Percentiles rank a stretch among this genome's conserved stretches.
Conservation (phyloP, 768 basidiomycete genomes). For the Boletus pseudopeckii region DNA sequence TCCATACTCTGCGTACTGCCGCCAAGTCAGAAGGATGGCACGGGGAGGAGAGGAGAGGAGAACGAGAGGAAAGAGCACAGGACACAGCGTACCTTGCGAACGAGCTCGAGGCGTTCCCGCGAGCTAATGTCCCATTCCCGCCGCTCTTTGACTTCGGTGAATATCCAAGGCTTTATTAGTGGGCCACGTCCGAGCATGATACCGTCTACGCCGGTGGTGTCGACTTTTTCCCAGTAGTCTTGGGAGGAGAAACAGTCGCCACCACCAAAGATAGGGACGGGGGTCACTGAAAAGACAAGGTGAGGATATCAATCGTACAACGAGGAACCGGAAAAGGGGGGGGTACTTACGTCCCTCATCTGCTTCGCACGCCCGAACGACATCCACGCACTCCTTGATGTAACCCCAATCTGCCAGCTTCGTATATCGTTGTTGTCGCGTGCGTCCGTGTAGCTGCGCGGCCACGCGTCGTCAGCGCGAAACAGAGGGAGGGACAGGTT, state of each 20-base stretch:
- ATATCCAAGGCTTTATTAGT: conserved; percentile 94
- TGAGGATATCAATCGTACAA: neutral
- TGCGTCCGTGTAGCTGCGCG: conserved; percentile 87
- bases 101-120: conserved; percentile 74
- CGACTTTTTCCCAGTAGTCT: conserved; percentile 75
- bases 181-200: conserved; percentile 95
- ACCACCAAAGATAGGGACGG: conserved; percentile 94
- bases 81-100: conserved; percentile 56
- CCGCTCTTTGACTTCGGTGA: conserved; percentile 90
- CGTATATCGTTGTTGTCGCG: conserved; percentile 91
- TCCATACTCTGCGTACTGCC: conserved; percentile 82
- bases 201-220: conserved; percentile 84
- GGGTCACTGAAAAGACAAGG: conserved; percentile 47
- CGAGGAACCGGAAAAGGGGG: neutral
- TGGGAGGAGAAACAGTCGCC: conserved; percentile 92
- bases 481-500: neutral
- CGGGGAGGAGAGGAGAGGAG: neutral
- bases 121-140: conserved; percentile 93
- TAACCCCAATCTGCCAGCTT: conserved; percentile 94
- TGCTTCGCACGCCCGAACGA: conserved; percentile 65
- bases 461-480: neutral
- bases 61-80: neutral
- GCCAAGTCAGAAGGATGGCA: neutral
- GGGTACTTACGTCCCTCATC: conserved; percentile 65
- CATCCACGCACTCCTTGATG: conserved; percentile 81